Percentiles rank a stretch among this genome's conserved stretches.
phyloP scores from a whole-genome alignment of 805 yeast species.

The Candida rishiriensis region DNA sequence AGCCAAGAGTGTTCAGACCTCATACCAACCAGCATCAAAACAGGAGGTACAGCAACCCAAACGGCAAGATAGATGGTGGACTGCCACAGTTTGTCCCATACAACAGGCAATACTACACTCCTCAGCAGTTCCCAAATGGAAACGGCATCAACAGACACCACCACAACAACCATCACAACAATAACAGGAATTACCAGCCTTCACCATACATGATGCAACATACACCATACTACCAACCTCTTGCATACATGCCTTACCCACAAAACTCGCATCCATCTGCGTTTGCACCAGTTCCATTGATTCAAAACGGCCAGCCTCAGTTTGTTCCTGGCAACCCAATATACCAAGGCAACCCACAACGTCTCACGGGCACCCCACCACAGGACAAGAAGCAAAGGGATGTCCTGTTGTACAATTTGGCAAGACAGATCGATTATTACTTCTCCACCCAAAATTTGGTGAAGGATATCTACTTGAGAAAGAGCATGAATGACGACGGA shows the following conservation, averaged over 20 bases:
- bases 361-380: constrained; percentile 1
- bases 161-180: constrained; percentile 10
- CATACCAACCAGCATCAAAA: constrained; percentile 14
- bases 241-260: constrained; percentile 22
- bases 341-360: no score
- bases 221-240: constrained; percentile 21
- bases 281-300: constrained; percentile 14
- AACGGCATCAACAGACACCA: constrained; percentile 8
- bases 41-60: constrained; percentile 21
- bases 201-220: constrained; percentile 19
- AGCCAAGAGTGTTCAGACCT: constrained; percentile 19
- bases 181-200: constrained; percentile 16
- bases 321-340: constrained; percentile 7
- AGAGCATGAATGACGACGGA: constrained; percentile 75
- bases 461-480: constrained; percentile 78
- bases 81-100: constrained; percentile 20
- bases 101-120: constrained; percentile 20
- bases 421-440: constrained; percentile 81
- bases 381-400: constrained; percentile 19
- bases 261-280: constrained; percentile 9
- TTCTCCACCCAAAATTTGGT: constrained; percentile 82
- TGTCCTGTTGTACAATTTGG: constrained; percentile 18
- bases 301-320: constrained; percentile 14
- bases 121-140: constrained; percentile 19
- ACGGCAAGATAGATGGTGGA: constrained; percentile 16